phyloP scores from a whole-genome alignment of 2,329 filamentous ascomycete species.

The Phyllosticta capitalensis region DNA sequence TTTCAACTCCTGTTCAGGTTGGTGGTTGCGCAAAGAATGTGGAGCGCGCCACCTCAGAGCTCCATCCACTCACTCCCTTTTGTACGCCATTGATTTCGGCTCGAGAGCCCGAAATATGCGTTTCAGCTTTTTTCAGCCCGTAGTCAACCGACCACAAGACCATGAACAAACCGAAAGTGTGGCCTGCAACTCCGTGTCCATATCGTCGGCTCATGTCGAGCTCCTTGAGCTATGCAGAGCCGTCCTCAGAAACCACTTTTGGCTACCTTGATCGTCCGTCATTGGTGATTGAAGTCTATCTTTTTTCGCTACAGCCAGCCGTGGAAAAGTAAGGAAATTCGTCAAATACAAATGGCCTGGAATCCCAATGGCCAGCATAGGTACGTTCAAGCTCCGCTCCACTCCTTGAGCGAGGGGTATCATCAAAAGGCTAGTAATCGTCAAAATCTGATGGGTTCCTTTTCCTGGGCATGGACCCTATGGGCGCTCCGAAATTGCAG shows the following conservation, averaged over 20 bases:
- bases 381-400: not conserved
- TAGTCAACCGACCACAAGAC: not conserved
- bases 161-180: not conserved
- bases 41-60: not conserved
- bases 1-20: not conserved
- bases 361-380: not conserved
- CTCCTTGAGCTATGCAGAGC: not conserved
- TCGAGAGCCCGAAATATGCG: not conserved
- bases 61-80: not conserved
- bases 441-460: slow-evolving; percentile 7
- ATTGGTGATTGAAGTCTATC: not conserved
- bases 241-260: not conserved
- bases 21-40: not conserved
- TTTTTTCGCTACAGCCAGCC: not conserved
- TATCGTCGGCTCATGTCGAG: not conserved
- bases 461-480: slow-evolving; percentile 16
- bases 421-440: slow-evolving; percentile 1
- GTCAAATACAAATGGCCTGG: not conserved
- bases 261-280: not conserved
- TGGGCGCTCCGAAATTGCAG: slow-evolving; percentile 26
- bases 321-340: not conserved
- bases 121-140: not conserved
- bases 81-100: not conserved
- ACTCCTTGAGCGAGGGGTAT: not conserved
- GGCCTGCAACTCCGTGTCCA: not conserved